Base-by-base conservation (phyloP, 2,329 filamentous ascomycete species). In the Ustilaginoidea virens region DNA sequence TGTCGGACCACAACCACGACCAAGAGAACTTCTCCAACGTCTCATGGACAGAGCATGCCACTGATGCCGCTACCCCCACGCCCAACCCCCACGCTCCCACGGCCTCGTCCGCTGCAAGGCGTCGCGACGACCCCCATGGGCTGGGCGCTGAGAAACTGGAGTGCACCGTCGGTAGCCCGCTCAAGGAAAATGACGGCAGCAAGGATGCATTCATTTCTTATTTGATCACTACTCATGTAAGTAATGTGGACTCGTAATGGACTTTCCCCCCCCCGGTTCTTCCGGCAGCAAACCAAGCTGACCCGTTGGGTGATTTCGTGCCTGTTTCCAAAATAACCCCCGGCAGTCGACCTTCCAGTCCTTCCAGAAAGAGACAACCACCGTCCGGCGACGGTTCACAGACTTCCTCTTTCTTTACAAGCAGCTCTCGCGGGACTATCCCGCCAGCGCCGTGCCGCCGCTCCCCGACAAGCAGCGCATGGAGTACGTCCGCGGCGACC, bases 401-500 rank as follows among this genome's bases (percentile, higher is more conserved):
- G 90, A 98, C 59, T 98, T 98, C 50, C 78, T 92, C 42, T 98
- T 93, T 52, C 73, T 98, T 37, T 94, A 82, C 61, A 94, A 92
- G 56, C 77, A 81, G 18, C 74, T 98, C 29, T 74, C 68, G 38
- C 76, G 75, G 49, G 86, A 94, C 51, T 96, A 83, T 45, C 82
- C 85, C 34, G 81, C 83, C 58, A 82, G 80, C 53, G 90, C 90
- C 27, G 82, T 98, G 4, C 90, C 90, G 17, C 90, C 90, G 26
- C 65, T 98, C 30, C 90, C 90, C 30, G 90, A 96, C 58, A 98
- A 96, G 65, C 87, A 96, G 63, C 92, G 92, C 57, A 93, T 98
- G 81, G 85, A 93, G 48, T 96, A 96, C 49, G 90, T 96, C 29
- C 80, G 86, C 20, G 90, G 90, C 42, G 87, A 96, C 60, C 79